These are phyloP conservation scores for Fusarium verticillioides DNA, from an alignment of 2,329 filamentous ascomycete genomes.

Conservation along the genomic window DNA sequence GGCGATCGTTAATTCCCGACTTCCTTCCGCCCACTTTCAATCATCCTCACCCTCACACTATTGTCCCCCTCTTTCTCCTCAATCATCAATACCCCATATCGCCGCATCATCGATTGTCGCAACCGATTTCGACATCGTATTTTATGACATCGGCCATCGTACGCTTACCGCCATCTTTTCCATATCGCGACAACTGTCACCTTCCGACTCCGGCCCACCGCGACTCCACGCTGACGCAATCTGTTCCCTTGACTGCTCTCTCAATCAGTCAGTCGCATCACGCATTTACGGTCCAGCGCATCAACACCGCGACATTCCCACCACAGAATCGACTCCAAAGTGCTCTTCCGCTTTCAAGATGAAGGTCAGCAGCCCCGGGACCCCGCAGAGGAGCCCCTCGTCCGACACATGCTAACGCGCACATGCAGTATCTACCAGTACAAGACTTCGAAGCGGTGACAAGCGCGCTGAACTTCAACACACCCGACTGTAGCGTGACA, in stretches of 20 bases:
- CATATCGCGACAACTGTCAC: slow-evolving; percentile 35
- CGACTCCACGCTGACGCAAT: slow-evolving; percentile 49
- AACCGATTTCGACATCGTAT: slow-evolving; percentile 11
- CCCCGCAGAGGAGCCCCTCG: neutral
- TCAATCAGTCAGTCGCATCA: slow-evolving; percentile 31
- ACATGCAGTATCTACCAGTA: slow-evolving; percentile 83
- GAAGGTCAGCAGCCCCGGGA: slow-evolving; percentile 49
- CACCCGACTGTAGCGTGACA: slow-evolving; percentile 88
- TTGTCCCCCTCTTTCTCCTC: slow-evolving; percentile 15
- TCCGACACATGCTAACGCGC: slow-evolving; percentile 31
- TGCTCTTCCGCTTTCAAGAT: slow-evolving; percentile 44
- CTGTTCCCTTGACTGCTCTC: slow-evolving; percentile 27
- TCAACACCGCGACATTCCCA: slow-evolving; percentile 10
- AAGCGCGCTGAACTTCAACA: slow-evolving; percentile 94
- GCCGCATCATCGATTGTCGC: slow-evolving; percentile 10
- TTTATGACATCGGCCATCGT: neutral
- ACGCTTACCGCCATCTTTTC: slow-evolving; percentile 19
- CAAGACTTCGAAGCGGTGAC: slow-evolving; percentile 92
- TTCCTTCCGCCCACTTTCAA: slow-evolving; percentile 18
- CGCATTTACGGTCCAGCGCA: slow-evolving; percentile 12
- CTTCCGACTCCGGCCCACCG: slow-evolving; percentile 36
- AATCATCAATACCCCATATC: slow-evolving; percentile 20
- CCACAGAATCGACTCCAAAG: neutral
- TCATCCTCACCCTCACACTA: neutral
- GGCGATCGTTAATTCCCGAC: slow-evolving; percentile 37